These are phyloP conservation scores for Carallia brachiata DNA, from an alignment of 345 rosid genomes.

Conservation along the genomic window DNA sequence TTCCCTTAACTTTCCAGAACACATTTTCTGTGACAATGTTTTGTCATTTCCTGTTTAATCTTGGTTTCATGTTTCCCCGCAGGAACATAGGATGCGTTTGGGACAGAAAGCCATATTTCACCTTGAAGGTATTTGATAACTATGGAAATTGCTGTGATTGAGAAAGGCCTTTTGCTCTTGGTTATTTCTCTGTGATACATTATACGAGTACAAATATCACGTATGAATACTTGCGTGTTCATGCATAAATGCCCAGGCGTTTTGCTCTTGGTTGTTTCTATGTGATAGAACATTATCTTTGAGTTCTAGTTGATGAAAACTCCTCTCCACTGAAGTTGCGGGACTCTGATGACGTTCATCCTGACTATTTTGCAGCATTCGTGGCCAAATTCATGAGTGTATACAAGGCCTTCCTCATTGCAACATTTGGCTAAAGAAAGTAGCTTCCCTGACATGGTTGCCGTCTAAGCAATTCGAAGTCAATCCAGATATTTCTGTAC, in stretches of 20 bases:
- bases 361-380: slow-evolving; percentile 54
- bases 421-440: slow-evolving; percentile 64
- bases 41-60: no score
- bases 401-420: slow-evolving; percentile 78
- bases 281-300: no score
- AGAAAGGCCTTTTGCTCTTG: not conserved
- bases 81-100: slow-evolving; percentile 83
- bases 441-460: not conserved
- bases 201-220: no score
- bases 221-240: no score
- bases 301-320: no score
- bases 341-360: no score
- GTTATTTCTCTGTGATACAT: not conserved
- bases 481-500: not conserved
- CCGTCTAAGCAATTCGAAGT: not conserved
- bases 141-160: slow-evolving; percentile 3
- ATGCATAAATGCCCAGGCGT: no score
- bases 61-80: slow-evolving; percentile 10
- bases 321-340: no score
- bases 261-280: no score
- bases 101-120: slow-evolving; percentile 96
- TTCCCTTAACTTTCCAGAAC: no score
- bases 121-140: slow-evolving; percentile 62
- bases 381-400: slow-evolving; percentile 96
- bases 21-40: no score